Conservation (phyloP, 305 asterid species). For the Fraxinus albicans region DNA sequence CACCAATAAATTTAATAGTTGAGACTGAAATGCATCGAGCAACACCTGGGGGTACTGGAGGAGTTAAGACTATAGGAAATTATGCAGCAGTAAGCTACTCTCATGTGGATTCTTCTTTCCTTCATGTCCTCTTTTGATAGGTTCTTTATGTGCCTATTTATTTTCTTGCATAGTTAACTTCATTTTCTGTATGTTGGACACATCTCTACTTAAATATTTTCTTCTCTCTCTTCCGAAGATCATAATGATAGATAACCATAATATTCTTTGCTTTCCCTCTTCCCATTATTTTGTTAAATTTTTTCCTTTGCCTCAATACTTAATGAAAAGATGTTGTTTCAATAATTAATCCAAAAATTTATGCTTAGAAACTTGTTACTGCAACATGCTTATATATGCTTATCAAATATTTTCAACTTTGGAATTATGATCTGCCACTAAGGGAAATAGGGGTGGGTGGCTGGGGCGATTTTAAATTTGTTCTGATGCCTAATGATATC, state of each 20-base stretch:
- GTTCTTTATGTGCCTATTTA: not conserved
- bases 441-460: not conserved
- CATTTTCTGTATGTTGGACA: not conserved
- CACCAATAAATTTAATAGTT: conserved; percentile 85
- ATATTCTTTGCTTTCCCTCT: not conserved
- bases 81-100: conserved; percentile 78
- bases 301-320: not conserved
- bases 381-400: not conserved
- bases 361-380: conserved; percentile 7
- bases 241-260: not conserved
- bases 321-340: not conserved
- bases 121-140: not conserved
- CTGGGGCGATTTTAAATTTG: not conserved
- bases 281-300: not conserved
- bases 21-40: conserved; percentile 97
- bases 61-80: conserved; percentile 93
- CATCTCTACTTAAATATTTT: not conserved
- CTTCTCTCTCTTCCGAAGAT: not conserved
- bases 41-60: conserved; percentile 97
- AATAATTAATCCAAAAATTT: not conserved
- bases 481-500: not conserved
- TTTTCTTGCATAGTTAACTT: not conserved
- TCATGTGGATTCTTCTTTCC: not conserved
- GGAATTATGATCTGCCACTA: not conserved
- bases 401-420: not conserved